Percentiles rank a stretch among this genome's conserved stretches.
Evolutionary conservation across 202 grass and related monocot genomes (phyloP).

Genomic region (Schoenoplectus tabernaemontani): DNA sequence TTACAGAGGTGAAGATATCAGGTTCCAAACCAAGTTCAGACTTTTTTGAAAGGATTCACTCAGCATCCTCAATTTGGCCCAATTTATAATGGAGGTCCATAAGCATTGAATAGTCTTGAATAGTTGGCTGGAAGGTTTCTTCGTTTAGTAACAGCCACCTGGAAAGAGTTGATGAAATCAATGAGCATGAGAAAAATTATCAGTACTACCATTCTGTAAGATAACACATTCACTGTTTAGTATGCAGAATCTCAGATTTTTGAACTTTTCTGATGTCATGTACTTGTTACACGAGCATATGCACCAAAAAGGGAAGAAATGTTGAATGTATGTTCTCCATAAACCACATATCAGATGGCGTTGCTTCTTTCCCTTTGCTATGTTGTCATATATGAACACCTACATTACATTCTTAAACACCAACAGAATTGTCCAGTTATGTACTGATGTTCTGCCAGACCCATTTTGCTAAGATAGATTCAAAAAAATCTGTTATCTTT

Average conservation of each 20-base stretch:
- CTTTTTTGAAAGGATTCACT: conserved; percentile 76
- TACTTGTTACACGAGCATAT: background rate
- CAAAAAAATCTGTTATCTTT: background rate
- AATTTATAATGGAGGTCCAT: conserved; percentile 65
- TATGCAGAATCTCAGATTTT: background rate
- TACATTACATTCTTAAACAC: background rate
- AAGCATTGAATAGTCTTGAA: conserved; percentile 72
- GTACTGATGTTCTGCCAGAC: background rate
- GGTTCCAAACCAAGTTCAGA: conserved; percentile 46
- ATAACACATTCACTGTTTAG: background rate
- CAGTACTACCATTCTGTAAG: background rate
- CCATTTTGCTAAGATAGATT: background rate
- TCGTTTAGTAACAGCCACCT: conserved; percentile 65
- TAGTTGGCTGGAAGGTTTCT: conserved; percentile 54
- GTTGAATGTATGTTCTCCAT: background rate
- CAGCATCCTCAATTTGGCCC: conserved; percentile 41
- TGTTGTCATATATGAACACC: background rate
- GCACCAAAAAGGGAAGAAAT: background rate
- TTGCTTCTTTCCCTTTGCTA: background rate
- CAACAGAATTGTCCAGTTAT: background rate
- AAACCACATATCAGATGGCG: background rate
- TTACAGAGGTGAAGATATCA: conserved; percentile 52
- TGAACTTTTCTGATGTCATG: background rate
- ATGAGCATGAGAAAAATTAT: background rate
- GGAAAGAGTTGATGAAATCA: conserved; percentile 7